A percentile compares a stretch with the other conserved stretches of the same genome.
phyloP scores from a whole-genome alignment of 1,284 basidiomycete genomes.

The Peniophora sp. region DNA sequence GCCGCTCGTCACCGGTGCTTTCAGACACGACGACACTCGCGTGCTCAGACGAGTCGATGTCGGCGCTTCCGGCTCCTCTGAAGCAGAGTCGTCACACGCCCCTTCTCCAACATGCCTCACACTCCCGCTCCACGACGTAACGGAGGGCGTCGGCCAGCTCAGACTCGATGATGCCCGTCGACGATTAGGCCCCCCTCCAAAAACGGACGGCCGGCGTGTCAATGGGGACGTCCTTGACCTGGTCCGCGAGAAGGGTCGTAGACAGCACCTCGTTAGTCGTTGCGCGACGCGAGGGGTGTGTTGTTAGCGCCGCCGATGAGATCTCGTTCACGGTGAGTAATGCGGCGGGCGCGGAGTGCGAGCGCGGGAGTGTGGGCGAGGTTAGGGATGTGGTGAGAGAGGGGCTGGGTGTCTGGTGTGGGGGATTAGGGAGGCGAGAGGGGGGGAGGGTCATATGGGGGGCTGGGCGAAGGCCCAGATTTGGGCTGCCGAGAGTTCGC shows the following conservation, averaged over 20 bases:
- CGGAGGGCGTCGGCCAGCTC: slow-evolving; percentile 12
- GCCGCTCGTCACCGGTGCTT: no score
- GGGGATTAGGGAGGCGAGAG: slow-evolving; percentile 32
- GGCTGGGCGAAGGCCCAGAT: slow-evolving; percentile 62
- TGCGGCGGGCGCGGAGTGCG: slow-evolving; percentile 34
- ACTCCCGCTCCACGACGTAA: slow-evolving; percentile 18
- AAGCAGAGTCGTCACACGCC: slow-evolving; percentile 68
- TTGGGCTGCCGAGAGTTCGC: slow-evolving; percentile 55
- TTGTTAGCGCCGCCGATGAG: no score
- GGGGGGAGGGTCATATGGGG: slow-evolving; percentile 39
- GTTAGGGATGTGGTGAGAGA: slow-evolving; percentile 13
- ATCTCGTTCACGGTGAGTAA: slow-evolving; percentile 20
- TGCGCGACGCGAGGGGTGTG: no score
- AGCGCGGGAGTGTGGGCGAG: slow-evolving; percentile 24
- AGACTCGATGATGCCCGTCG: slow-evolving; percentile 21
- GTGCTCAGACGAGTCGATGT: no score
- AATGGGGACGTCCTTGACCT: no score
- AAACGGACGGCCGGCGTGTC: no score
- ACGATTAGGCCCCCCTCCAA: no score
- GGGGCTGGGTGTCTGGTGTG: slow-evolving; percentile 18
- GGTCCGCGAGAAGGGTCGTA: no score
- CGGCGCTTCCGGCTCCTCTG: slow-evolving; percentile 26
- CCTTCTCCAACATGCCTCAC: slow-evolving; percentile 66
- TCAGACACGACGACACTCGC: no score
- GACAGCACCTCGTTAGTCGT: no score